Evolutionary conservation across 108 stramenopile genomes (phyloP).

Genomic region (Pinguiococcus pyrenoidosus): DNA sequence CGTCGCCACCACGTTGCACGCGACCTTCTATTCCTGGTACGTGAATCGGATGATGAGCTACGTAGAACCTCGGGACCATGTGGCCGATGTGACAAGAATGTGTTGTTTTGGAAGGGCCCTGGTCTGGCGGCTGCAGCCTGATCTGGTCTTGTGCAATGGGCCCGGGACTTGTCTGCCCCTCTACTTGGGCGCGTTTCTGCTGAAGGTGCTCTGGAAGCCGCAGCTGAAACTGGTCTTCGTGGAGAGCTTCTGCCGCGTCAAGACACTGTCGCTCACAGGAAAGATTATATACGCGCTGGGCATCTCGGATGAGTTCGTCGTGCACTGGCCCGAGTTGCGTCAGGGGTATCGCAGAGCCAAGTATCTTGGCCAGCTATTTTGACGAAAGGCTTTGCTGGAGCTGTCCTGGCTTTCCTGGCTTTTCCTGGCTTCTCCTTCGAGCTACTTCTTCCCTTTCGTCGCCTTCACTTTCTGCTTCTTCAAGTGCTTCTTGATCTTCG

Average conservation of each 20-base stretch:
- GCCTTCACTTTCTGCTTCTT: conserved; percentile 17
- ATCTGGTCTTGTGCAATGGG: conserved; percentile 63
- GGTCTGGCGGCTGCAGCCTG: conserved; percentile 40
- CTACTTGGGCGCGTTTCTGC: conserved; percentile 43
- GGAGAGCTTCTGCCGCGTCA: conserved; percentile 69
- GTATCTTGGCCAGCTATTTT: conserved; percentile 27
- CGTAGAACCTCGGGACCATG: too few species aligned
- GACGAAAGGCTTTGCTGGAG: too few species aligned
- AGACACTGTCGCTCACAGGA: conserved; percentile 63
- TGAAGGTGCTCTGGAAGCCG: conserved; percentile 30
- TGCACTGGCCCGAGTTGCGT: conserved; percentile 63
- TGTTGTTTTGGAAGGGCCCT: too few species aligned
- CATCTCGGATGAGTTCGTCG: conserved; percentile 65
- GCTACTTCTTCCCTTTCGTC: too few species aligned
- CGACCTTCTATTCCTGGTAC: conserved; percentile 31
- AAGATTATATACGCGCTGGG: conserved; percentile 52
- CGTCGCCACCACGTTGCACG: conserved; percentile 36
- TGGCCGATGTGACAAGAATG: too few species aligned
- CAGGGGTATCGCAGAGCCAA: conserved; percentile 38
- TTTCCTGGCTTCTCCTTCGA: too few species aligned
- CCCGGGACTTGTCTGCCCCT: conserved; percentile 73
- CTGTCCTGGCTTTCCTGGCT: too few species aligned
- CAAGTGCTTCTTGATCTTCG: conserved; percentile 23
- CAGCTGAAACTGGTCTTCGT: conserved; percentile 58
- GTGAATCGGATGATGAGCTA: too few species aligned